These are phyloP conservation scores for Taphrina communis DNA, from an alignment of 1,139 yeast genomes.

Conservation along the genomic window DNA sequence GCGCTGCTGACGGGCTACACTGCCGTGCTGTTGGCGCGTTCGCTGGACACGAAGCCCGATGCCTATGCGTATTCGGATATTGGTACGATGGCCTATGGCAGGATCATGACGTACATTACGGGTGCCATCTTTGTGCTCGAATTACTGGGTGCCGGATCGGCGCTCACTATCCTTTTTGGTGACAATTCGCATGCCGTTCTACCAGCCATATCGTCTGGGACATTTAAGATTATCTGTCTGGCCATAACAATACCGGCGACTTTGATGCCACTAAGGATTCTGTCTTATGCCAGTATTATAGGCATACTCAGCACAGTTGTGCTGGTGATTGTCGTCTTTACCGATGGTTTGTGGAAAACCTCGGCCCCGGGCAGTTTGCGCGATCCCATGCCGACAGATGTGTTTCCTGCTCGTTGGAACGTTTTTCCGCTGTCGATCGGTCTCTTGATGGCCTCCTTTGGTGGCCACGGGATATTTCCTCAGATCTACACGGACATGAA, in stretches of 20 bases:
- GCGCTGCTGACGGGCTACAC: constrained; percentile 64
- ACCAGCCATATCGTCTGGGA: constrained; percentile 58
- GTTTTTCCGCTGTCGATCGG: constrained; percentile 70
- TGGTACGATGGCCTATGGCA: constrained; percentile 75
- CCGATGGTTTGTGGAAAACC: constrained; percentile 66
- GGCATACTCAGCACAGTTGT: constrained; percentile 77
- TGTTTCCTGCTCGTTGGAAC: constrained; percentile 60
- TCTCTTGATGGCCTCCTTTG: constrained; percentile 86
- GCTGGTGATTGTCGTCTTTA: constrained; percentile 62
- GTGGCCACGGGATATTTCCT: constrained; percentile 88
- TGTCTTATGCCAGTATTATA: constrained; percentile 72
- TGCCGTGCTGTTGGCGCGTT: constrained; percentile 67
- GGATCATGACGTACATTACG: constrained; percentile 65
- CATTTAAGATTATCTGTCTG: constrained; percentile 65
- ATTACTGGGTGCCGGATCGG: constrained; percentile 72
- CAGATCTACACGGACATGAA: constrained; percentile 82
- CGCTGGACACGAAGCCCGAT: constrained; percentile 75
- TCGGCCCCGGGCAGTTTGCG: constrained; percentile 71
- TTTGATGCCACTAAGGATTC: constrained; percentile 71
- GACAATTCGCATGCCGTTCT: constrained; percentile 76
- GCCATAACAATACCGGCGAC: constrained; percentile 66
- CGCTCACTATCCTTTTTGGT: constrained; percentile 78
- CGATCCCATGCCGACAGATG: constrained; percentile 59
- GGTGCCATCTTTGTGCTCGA: constrained; percentile 77
- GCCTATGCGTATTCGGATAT: constrained; percentile 88